A percentile compares a stretch with the other conserved stretches of the same genome.
Evolutionary conservation across 164 flowering plant species (phyloP).

Genomic region (Warburgia ugandensis): DNA sequence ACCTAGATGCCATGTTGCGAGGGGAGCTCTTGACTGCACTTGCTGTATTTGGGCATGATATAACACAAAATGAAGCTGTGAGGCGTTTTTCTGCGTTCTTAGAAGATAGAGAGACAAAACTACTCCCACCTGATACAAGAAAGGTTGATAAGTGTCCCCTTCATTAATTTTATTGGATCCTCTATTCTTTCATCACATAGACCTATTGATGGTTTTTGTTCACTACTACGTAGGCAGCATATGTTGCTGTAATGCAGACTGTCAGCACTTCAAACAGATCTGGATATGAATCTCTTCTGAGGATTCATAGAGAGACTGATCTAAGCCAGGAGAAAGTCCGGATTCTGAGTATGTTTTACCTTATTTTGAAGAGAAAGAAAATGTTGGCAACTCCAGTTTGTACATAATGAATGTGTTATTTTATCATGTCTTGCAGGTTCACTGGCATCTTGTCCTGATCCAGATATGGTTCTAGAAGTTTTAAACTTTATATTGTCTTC

Average conservation of each 20-base stretch:
- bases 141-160: conserved; percentile 31
- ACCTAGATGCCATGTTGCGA: conserved; percentile 86
- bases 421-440: conserved; percentile 44
- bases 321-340: conserved; percentile 87
- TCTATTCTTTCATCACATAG: too few species aligned
- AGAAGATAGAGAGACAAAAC: conserved; percentile 63
- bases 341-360: conserved; percentile 41
- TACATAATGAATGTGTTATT: not conserved
- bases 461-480: conserved; percentile 64
- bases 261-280: conserved; percentile 56
- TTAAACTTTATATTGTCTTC: conserved; percentile 71
- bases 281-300: conserved; percentile 71
- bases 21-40: conserved; percentile 85
- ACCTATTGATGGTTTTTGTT: too few species aligned
- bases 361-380: not conserved
- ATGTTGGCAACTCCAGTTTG: not conserved
- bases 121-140: conserved; percentile 84
- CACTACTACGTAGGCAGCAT: conserved; percentile 87
- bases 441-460: conserved; percentile 65
- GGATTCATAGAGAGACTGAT: conserved; percentile 77
- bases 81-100: conserved; percentile 66
- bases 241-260: conserved; percentile 71
- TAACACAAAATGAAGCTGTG: conserved; percentile 53
- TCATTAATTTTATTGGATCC: not conserved
- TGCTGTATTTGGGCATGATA: conserved; percentile 61